Conservation (phyloP, 805 yeast species). For the Cyberlindnera nakhonratchasimensis region DNA sequence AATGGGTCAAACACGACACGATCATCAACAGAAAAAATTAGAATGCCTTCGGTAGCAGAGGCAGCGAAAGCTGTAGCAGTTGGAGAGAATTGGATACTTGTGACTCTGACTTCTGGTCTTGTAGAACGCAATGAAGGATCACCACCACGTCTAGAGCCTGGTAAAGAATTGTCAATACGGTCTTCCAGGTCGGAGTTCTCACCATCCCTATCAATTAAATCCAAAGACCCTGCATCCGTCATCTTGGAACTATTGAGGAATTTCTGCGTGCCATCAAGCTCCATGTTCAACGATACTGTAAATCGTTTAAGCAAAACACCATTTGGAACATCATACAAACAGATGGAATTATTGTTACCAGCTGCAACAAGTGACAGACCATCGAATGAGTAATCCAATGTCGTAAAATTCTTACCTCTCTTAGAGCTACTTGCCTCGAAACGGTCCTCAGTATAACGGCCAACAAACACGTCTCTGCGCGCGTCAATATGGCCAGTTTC, state of each 20-base stretch:
- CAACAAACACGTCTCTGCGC: constrained; percentile 78
- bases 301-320: constrained; percentile 82
- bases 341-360: constrained; percentile 87
- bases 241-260: constrained; percentile 74
- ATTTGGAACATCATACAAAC: constrained; percentile 85
- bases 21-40: constrained; percentile 77
- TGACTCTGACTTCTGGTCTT: constrained; percentile 81
- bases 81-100: constrained; percentile 80
- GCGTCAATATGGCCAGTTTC: constrained; percentile 86
- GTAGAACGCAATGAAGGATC: constrained; percentile 74
- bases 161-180: constrained; percentile 67
- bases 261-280: constrained; percentile 81
- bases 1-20: constrained; percentile 84
- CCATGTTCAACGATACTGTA: constrained; percentile 85
- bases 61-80: constrained; percentile 89
- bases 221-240: constrained; percentile 86
- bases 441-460: constrained; percentile 78
- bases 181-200: constrained; percentile 85
- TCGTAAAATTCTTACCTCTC: constrained; percentile 78
- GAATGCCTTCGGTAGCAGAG: constrained; percentile 90
- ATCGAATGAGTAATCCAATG: constrained; percentile 83
- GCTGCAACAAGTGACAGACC: constrained; percentile 87
- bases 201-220: constrained; percentile 77
- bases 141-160: constrained; percentile 73
- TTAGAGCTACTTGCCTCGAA: constrained; percentile 78